These are phyloP conservation scores for Aspergillus pseudoglaucus DNA, from an alignment of 2,329 filamentous ascomycete genomes.

Conservation along the genomic window DNA sequence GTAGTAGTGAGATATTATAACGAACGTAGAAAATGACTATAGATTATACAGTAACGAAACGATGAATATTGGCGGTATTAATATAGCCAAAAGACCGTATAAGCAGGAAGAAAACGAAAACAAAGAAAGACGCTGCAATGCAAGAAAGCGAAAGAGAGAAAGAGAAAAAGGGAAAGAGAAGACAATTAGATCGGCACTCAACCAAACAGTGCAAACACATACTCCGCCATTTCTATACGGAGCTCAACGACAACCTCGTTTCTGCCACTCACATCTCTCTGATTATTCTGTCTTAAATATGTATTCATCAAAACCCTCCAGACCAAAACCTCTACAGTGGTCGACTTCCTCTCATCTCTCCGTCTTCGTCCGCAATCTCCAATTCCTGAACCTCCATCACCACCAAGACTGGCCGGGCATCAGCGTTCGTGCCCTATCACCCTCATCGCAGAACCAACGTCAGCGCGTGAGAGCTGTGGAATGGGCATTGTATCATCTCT, in stretches of 20 bases:
- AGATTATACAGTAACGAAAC: constrained; percentile 1
- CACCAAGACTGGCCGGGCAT: constrained; percentile 75
- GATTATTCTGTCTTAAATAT: background rate
- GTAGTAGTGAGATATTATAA: background rate
- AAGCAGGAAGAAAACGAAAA: background rate
- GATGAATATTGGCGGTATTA: background rate
- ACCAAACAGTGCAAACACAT: constrained; percentile 23
- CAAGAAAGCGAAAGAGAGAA: background rate
- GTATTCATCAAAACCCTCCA: constrained; percentile 16
- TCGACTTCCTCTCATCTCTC: constrained; percentile 48
- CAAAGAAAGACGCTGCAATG: constrained; percentile 2
- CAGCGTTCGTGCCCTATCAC: constrained; percentile 62
- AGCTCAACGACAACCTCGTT: background rate
- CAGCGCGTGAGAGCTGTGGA: constrained; percentile 76
- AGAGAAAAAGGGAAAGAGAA: background rate
- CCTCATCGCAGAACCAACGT: constrained; percentile 68
- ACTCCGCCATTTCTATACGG: constrained; percentile 18
- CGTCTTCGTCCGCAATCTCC: constrained; percentile 76
- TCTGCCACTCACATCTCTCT: background rate
- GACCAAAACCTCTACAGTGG: constrained; percentile 30
- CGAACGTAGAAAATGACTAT: background rate
- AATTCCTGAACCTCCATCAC: constrained; percentile 71
- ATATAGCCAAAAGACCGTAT: background rate
- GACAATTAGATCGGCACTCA: background rate
- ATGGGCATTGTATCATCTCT: constrained; percentile 86